Evolutionary conservation across 805 yeast genomes (phyloP), one percentile per base, ranked within the genome.

Genomic region (Lachancea kluyveri): DNA sequence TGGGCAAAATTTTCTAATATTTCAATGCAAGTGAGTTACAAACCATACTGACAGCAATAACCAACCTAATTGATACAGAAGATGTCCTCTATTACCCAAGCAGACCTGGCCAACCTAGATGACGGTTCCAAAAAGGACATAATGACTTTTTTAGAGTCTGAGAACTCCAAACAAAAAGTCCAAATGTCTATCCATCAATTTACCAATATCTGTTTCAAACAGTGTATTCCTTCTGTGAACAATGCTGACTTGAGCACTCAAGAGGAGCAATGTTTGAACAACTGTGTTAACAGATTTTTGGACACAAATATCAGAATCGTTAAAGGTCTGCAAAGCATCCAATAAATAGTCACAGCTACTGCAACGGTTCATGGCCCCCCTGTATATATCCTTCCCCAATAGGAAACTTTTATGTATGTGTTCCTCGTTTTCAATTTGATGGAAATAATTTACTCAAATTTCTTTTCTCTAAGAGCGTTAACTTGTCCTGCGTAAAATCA

Each of bases 141-240:
- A 30, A 66, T 77, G 47, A 67, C 70, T 35, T 87, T 85, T 64
- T 65, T 87, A 29, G 94, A 86, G 53, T 63, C 79, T 9, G 96
- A 88, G 61, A 79, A 81, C 53, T 73, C 92, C 41, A 85, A 83
- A 64, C 78, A 90, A 35, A 85, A 86, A 62, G 84, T 88, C 18
- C 95, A 86, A 58, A 70, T 73, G 64, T 76, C 94, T 20, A 82
- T 88, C 39, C 95, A 88, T 57, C 74, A 70, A 50, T 86, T 85
- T 71, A 87, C 96, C 17, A 88, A 86, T 53, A 68, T 79, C 67
- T 88, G 97, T 57, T 88, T 86, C 70, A 83, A 80, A 56, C 82
- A 83, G 61, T 88, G 97, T 59, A 71, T 86, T 31, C 63, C 59
- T 13, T 39, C 61, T 4, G 56, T 73, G 30, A 60, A 65, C 29